Evolutionary conservation across 306 rosid genomes (phyloP).

Genomic region (Ammopiptanthus mongolicus): DNA sequence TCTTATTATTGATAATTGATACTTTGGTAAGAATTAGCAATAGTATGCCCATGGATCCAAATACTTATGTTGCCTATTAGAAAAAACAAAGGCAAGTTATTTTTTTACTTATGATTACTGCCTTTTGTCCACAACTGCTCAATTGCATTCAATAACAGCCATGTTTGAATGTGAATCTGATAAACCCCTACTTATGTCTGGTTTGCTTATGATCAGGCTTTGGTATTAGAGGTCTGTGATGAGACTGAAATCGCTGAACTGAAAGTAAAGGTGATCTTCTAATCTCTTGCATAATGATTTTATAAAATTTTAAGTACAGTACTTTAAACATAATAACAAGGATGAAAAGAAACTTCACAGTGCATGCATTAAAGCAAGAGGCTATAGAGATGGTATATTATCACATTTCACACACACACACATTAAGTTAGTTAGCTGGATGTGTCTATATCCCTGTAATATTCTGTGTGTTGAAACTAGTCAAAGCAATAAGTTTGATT

Average conservation of each 20-base stretch:
- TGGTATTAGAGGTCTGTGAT: constrained; percentile 95
- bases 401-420: background rate
- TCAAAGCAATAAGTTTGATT: constrained; percentile 1
- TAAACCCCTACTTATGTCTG: background rate
- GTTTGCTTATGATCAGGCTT: constrained; percentile 60
- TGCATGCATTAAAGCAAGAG: background rate
- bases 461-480: constrained; percentile 1
- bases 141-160: background rate
- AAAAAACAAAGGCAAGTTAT: background rate
- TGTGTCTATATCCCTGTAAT: constrained; percentile 6
- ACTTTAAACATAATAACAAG: background rate
- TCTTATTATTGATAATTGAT: background rate
- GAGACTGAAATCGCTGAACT: constrained; percentile 97
- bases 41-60: background rate
- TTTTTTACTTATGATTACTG: constrained; percentile 4
- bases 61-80: background rate
- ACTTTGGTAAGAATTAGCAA: constrained; percentile 5
- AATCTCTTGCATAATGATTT: constrained; percentile 15
- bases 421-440: background rate
- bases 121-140: background rate
- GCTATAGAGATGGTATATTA: background rate
- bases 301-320: background rate
- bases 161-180: constrained; percentile 17
- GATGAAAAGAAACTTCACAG: background rate
- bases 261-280: constrained; percentile 78